Evolutionary conservation across 2,329 filamentous ascomycete species (phyloP), one percentile per base, ranked within the genome.

Genomic region (Aspergillus felis): DNA sequence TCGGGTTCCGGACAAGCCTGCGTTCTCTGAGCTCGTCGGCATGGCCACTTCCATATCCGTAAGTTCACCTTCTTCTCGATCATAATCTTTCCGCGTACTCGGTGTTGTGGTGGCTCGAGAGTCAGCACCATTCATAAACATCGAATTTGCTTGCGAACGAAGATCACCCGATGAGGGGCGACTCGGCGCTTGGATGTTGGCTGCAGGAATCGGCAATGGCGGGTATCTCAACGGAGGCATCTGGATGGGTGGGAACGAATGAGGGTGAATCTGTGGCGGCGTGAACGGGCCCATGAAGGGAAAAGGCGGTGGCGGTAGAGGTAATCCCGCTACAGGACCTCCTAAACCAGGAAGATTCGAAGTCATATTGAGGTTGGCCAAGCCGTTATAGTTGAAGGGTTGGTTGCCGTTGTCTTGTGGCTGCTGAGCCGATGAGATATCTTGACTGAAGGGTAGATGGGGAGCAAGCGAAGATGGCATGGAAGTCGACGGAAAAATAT

Each of bases 31-130:
- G 8, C 46, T 47, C 8, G 47, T 47, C 20, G 49, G 24, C 7
- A 25, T 29, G 14, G 44, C 47, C 9, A 82, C 79, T 64, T 88
- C 86, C 20, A 81, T 83, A 65, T 93, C 90, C 61, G 85, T 89
- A 29, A 94, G 71, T 71, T 95, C 91, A 17, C 89, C 90, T 66
- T 95, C 90, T 67, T 94, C 90, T 56, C 76, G 76, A 56, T 82
- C 80, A 55, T 72, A 71, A 49, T 79, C 70, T 51, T 71, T 63
- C 29, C 71, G 67, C 17, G 71, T 66, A 29, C 61, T 60, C 10
- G 72, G 49, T 51, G 69, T 69, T 17, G 42, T 29, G n/a, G 47
- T 47, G 20, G 28, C 56, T 51, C 57, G 61, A 17, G 53, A 35
- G 47, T 58, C 51, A n/a, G 53, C 49, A 41, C 56, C 49, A 38